Percentiles rank a stretch among this genome's conserved stretches.
These are phyloP conservation scores for Nothophaeocryptopus gaeumannii DNA, from an alignment of 2,329 filamentous ascomycete species.

Conservation along the genomic window DNA sequence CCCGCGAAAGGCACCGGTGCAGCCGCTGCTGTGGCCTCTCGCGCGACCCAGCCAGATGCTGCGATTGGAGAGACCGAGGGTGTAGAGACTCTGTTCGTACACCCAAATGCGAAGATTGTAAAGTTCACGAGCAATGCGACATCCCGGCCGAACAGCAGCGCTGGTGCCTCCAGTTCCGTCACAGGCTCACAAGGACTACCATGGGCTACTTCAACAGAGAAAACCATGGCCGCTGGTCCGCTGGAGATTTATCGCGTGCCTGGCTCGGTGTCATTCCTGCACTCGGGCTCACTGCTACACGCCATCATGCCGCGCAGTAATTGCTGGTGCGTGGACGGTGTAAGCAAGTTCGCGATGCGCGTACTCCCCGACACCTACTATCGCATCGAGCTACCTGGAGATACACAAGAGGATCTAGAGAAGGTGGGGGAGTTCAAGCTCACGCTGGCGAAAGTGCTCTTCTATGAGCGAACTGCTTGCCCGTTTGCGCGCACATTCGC, in stretches of 20 bases:
- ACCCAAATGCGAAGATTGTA: conserved; percentile 69
- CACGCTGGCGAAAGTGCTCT: conserved; percentile 69
- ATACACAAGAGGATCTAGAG: conserved; percentile 60
- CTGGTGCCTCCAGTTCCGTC: conserved; percentile 20
- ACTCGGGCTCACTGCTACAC: conserved; percentile 77
- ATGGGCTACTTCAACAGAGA: conserved; percentile 73
- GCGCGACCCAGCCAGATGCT: conserved; percentile 30
- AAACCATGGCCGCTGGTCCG: conserved; percentile 75
- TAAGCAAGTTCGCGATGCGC: conserved; percentile 81
- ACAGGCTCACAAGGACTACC: conserved; percentile 47
- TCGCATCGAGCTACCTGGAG: conserved; percentile 78
- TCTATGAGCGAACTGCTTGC: conserved; percentile 84
- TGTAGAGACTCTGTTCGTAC: conserved; percentile 71
- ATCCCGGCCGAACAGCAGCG: conserved; percentile 29
- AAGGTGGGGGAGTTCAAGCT: conserved; percentile 66
- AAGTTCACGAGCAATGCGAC: conserved; percentile 52
- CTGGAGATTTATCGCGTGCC: conserved; percentile 83
- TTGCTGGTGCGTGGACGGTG: conserved; percentile 87
- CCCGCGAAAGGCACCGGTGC: conserved; percentile 33
- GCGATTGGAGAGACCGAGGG: conserved; percentile 39
- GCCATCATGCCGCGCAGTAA: conserved; percentile 87
- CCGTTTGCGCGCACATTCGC: conserved; percentile 78
- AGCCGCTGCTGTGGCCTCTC: conserved; percentile 33
- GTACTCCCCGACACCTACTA: conserved; percentile 83
- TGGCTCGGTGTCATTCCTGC: conserved; percentile 82